phyloP scores from a whole-genome alignment of 768 basidiomycete genomes.

The Rhodotorula toruloides region DNA sequence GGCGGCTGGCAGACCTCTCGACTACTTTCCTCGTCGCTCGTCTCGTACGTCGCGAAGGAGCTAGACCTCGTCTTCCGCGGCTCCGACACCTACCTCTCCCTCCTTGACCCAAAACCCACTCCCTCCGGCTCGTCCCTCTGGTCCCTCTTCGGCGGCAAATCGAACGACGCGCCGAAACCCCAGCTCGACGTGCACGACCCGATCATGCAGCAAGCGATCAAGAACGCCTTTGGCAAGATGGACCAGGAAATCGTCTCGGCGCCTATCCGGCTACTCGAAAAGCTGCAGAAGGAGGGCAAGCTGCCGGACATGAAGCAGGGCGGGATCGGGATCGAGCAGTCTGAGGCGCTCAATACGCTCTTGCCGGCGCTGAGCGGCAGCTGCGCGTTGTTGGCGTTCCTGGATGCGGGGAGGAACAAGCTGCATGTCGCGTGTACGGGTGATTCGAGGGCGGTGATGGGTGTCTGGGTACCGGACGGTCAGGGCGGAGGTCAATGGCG shows the following conservation, averaged over 20 bases:
- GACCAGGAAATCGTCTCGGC: conserved; percentile 77
- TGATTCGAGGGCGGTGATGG: conserved; percentile 92
- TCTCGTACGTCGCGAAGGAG: conserved; percentile 75
- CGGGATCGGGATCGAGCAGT: conserved; percentile 56
- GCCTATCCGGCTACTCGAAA: conserved; percentile 65
- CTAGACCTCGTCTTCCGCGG: conserved; percentile 49
- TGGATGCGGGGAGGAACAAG: conserved; percentile 76
- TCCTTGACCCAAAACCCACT: background rate
- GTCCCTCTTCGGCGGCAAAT: conserved; percentile 16
- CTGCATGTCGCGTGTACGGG: conserved; percentile 88
- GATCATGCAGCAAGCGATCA: conserved; percentile 62
- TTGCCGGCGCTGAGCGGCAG: conserved; percentile 82
- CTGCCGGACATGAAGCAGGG: conserved; percentile 51
- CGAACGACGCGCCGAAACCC: conserved; percentile 2
- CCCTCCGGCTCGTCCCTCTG: conserved; percentile 21
- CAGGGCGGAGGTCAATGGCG: conserved; percentile 65
- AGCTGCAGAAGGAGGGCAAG: conserved; percentile 50
- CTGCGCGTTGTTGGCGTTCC: conserved; percentile 79
- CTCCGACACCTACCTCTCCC: conserved; percentile 21
- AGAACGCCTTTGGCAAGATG: conserved; percentile 71
- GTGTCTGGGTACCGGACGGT: conserved; percentile 69
- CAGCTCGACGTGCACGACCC: conserved; percentile 53
- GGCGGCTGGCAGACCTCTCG: conserved; percentile 75
- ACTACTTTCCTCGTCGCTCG: conserved; percentile 73
- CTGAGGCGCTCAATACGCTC: conserved; percentile 59